Evolutionary conservation across 345 rosid genomes (phyloP).

Genomic region (Ceriops decandra): DNA sequence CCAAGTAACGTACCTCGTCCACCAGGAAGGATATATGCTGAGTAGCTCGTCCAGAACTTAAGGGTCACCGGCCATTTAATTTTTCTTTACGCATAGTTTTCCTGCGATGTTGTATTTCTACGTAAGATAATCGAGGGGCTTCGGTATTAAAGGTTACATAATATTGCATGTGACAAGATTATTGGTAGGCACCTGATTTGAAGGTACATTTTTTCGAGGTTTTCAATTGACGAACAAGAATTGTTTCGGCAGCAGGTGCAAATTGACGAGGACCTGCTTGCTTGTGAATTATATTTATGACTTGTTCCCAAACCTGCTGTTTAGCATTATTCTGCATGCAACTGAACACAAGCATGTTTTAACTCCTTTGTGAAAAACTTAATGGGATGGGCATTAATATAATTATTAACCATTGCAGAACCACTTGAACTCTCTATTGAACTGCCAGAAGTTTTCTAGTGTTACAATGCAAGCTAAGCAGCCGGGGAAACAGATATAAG

Average conservation of each 20-base stretch:
- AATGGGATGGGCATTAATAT: background rate
- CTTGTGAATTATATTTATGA: too few relatives aligned
- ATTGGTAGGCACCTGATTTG: background rate
- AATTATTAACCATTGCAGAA: background rate
- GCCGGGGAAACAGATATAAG: background rate
- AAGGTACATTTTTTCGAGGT: background rate
- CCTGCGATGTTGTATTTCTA: background rate
- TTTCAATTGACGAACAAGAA: too few relatives aligned
- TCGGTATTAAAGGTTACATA: slow-evolving; percentile 16
- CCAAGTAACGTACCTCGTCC: slow-evolving; percentile 9
- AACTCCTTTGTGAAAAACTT: background rate
- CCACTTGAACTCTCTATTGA: background rate
- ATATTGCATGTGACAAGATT: slow-evolving; percentile 3
- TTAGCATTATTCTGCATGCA: too few relatives aligned
- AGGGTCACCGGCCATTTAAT: background rate
- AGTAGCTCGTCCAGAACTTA: slow-evolving; percentile 11
- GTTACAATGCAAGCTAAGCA: background rate
- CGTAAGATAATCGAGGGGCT: slow-evolving; percentile 3
- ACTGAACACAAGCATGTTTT: background rate
- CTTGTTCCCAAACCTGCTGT: too few relatives aligned
- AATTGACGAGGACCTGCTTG: too few relatives aligned
- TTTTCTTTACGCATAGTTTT: background rate
- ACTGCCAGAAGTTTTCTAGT: background rate
- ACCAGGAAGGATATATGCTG: slow-evolving; percentile 2
- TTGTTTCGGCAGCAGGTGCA: too few relatives aligned